phyloP scores from a whole-genome alignment of 352 stramenopile genomes.

The Phytophthora foliorum region DNA sequence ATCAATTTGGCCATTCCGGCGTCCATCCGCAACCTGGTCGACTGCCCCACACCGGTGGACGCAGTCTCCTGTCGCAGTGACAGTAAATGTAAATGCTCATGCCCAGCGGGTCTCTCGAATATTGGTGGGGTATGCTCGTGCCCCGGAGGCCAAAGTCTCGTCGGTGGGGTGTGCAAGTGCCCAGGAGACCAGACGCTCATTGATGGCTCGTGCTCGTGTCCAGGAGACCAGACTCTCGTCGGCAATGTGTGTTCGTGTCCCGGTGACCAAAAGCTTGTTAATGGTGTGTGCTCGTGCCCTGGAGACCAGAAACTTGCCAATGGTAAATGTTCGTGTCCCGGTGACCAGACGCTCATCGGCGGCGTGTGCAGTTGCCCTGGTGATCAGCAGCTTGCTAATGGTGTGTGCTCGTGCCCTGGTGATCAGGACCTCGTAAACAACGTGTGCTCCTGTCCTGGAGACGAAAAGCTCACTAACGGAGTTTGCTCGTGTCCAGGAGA shows the following conservation, averaged over 20 bases:
- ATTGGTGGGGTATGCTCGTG: constrained; percentile 4
- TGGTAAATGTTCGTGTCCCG: background rate
- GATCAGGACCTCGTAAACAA: background rate
- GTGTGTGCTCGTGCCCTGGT: background rate
- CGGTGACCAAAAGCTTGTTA: background rate
- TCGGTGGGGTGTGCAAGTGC: constrained; percentile 6
- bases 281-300: background rate
- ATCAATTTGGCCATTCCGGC: background rate
- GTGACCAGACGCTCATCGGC: constrained; percentile 3
- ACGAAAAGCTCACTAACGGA: background rate
- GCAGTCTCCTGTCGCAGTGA: background rate
- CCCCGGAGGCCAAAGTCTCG: background rate
- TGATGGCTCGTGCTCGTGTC: background rate
- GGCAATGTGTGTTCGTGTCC: background rate
- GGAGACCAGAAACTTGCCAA: background rate
- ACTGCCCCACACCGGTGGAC: constrained; percentile 15
- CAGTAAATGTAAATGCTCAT: background rate
- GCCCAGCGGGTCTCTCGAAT: background rate
- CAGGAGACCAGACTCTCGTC: background rate
- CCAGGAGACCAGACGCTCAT: background rate
- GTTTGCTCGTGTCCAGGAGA: background rate
- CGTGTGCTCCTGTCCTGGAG: constrained; percentile 8
- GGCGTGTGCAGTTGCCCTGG: background rate
- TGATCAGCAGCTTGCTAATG: background rate
- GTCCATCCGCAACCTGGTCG: constrained; percentile 1